Conservation (phyloP, 768 basidiomycete species). For the Psilocybe azurescens region DNA sequence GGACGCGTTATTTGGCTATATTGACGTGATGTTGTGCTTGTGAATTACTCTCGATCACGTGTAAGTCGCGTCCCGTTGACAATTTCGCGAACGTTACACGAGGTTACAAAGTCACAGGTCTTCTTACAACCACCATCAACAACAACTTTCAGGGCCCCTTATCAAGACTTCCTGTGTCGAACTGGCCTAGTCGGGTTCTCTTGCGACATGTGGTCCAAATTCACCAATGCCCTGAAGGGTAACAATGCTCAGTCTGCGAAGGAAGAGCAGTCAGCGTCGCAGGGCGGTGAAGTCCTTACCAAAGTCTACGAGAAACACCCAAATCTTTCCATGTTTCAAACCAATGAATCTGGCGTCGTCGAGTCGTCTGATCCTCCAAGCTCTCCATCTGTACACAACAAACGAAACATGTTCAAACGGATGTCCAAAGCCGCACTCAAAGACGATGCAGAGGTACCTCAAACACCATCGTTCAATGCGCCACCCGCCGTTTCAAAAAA, state of each 20-base stretch:
- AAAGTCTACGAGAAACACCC: conserved; percentile 66
- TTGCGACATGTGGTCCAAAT: conserved; percentile 63
- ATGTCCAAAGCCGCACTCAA: conserved; percentile 46
- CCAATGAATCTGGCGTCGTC: conserved; percentile 33
- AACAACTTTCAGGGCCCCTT: conserved; percentile 2
- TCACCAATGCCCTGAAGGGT: conserved; percentile 60
- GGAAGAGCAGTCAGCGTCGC: conserved; percentile 26
- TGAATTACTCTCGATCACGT: conserved; percentile 27
- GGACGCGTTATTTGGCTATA: conserved; percentile 9
- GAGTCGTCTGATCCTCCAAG: conserved; percentile 45
- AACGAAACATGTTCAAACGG: conserved; percentile 60
- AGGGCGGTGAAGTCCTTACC: conserved; percentile 47
- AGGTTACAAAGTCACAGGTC: conserved; percentile 22
- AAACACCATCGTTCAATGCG: conserved; percentile 35
- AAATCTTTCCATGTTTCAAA: conserved; percentile 62
- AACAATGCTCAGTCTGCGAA: conserved; percentile 35
- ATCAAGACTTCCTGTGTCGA: conserved; percentile 10
- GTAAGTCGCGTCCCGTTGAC: conserved; percentile 30
- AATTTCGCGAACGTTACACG: conserved; percentile 23
- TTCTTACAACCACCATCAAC: conserved; percentile 26
- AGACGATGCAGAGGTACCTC: conserved; percentile 42
- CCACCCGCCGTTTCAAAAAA: conserved; percentile 50
- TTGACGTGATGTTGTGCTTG: conserved; percentile 10
- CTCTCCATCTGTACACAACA: conserved; percentile 55
- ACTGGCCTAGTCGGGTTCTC: conserved; percentile 5